These are phyloP conservation scores for Coniosporium apollinis DNA, from an alignment of 495 filamentous ascomycete species.

Conservation along the genomic window DNA sequence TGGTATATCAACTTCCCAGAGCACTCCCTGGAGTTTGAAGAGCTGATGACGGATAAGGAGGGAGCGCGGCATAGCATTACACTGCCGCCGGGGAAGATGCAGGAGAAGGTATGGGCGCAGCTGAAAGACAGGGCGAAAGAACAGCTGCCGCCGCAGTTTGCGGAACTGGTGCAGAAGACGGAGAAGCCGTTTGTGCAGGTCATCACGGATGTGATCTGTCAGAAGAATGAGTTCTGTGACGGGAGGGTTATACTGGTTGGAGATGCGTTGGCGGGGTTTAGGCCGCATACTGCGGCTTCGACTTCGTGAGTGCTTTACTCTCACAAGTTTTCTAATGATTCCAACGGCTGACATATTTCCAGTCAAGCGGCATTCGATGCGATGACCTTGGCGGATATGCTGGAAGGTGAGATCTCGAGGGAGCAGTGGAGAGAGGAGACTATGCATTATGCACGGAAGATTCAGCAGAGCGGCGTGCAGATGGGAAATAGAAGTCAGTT, in stretches of 20 bases:
- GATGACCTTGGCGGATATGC: conserved; percentile 11
- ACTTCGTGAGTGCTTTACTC: too few relatives aligned
- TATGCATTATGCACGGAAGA: conserved; percentile 29
- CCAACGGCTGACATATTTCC: too few relatives aligned
- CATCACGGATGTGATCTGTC: conserved; percentile 35
- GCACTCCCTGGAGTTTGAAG: conserved; percentile 27
- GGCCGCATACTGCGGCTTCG: conserved; percentile 35
- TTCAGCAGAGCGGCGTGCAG: conserved; percentile 28
- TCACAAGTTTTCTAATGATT: too few relatives aligned
- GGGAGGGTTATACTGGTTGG: conserved; percentile 37
- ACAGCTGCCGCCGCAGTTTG: conserved; percentile 33
- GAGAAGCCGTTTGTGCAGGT: conserved; percentile 36
- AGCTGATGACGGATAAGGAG: conserved; percentile 35
- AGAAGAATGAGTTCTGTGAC: conserved; percentile 27
- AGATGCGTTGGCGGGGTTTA: conserved; percentile 38
- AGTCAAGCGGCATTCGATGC: conserved; percentile 14
- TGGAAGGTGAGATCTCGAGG: conserved; percentile 20
- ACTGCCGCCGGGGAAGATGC: conserved; percentile 31
- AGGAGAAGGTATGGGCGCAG: conserved; percentile 26
- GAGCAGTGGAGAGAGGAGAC: conserved; percentile 28
- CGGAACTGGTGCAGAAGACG: conserved; percentile 32
- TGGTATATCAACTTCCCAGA: conserved; percentile 39
- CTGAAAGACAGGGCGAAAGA: conserved; percentile 27
- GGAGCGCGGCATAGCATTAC: conserved; percentile 31
- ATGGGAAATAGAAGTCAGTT: conserved; percentile 34